phyloP scores from a whole-genome alignment of 805 yeast species.

The Myxozyma neotropica region DNA sequence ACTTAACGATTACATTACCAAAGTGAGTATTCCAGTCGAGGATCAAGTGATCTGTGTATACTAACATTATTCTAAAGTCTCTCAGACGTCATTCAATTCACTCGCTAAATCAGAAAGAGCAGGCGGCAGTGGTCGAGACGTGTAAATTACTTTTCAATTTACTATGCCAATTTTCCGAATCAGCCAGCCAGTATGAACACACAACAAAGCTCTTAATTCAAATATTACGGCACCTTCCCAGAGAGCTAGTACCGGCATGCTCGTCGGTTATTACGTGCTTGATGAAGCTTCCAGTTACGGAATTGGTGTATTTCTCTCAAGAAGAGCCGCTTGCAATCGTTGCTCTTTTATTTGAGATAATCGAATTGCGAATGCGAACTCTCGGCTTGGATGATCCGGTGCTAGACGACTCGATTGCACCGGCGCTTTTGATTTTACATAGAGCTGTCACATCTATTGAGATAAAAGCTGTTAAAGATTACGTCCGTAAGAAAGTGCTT shows the following conservation, averaged over 20 bases:
- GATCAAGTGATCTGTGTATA: neutral
- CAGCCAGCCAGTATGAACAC: neutral
- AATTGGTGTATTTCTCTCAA: neutral
- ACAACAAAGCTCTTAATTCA: neutral
- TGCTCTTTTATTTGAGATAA: conserved; percentile 1
- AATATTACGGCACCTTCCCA: conserved; percentile 3
- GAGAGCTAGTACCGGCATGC: neutral
- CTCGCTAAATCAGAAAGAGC: neutral
- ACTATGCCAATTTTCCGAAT: conserved; percentile 3
- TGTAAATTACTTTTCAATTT: conserved; percentile 26
- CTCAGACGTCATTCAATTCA: neutral
- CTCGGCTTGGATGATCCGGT: neutral
- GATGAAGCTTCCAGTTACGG: conserved; percentile 9
- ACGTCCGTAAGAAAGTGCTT: conserved; percentile 6
- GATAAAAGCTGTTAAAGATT: neutral
- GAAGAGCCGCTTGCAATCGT: conserved; percentile 1
- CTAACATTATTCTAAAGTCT: conserved; percentile 7
- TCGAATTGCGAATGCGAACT: conserved; percentile 2
- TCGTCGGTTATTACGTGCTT: conserved; percentile 18
- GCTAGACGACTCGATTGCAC: conserved; percentile 13
- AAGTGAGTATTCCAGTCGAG: neutral
- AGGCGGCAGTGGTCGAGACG: conserved; percentile 14
- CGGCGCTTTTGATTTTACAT: conserved; percentile 11
- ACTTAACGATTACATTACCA: conserved; percentile 1
- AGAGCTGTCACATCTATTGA: neutral